These are phyloP conservation scores for Fusarium sublunatum DNA, from an alignment of 2,329 filamentous ascomycete genomes.

Conservation along the genomic window DNA sequence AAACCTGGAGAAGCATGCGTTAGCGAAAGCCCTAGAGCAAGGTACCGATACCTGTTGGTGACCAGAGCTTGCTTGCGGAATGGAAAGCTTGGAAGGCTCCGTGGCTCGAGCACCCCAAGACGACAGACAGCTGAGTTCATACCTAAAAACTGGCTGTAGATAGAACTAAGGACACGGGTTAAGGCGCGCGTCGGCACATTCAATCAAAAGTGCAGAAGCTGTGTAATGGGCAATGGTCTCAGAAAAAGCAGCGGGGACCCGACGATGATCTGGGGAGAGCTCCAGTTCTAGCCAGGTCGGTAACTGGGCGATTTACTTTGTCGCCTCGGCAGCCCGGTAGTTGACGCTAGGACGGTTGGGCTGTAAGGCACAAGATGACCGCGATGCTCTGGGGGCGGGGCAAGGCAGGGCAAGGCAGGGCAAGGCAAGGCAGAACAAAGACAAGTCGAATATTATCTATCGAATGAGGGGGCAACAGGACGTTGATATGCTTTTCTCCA, in stretches of 20 bases:
- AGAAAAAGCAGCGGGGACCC: constrained; percentile 22
- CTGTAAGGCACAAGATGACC: constrained; percentile 25
- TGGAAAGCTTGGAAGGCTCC: constrained; percentile 30
- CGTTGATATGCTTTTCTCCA: constrained; percentile 43
- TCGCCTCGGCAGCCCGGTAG: constrained; percentile 36
- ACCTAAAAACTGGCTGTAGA: constrained; percentile 12
- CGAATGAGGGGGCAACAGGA: constrained; percentile 24
- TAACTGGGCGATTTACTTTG: constrained; percentile 39
- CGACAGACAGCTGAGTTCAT: constrained; percentile 1
- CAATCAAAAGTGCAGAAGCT: constrained; percentile 12
- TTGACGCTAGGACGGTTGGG: constrained; percentile 38
- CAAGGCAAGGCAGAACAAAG: constrained; percentile 2
- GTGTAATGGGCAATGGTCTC: constrained; percentile 29
- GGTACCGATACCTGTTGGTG: constrained; percentile 39
- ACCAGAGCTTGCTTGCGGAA: constrained; percentile 35
- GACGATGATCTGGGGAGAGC: constrained; percentile 44
- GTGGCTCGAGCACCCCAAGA: constrained; percentile 28
- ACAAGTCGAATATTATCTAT: constrained; percentile 7
- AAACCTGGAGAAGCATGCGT: constrained; percentile 41
- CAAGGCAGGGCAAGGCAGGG: constrained; percentile 1
- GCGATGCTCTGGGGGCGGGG: constrained; percentile 17
- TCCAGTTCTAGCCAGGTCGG: constrained; percentile 24
- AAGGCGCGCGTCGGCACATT: constrained; percentile 17
- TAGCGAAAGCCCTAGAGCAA: constrained; percentile 42
- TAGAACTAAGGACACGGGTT: constrained; percentile 13